Percentiles rank a stretch among this genome's conserved stretches.
Conservation (phyloP, 2,329 filamentous ascomycete genomes). For the Hymenoscyphus repandus region DNA sequence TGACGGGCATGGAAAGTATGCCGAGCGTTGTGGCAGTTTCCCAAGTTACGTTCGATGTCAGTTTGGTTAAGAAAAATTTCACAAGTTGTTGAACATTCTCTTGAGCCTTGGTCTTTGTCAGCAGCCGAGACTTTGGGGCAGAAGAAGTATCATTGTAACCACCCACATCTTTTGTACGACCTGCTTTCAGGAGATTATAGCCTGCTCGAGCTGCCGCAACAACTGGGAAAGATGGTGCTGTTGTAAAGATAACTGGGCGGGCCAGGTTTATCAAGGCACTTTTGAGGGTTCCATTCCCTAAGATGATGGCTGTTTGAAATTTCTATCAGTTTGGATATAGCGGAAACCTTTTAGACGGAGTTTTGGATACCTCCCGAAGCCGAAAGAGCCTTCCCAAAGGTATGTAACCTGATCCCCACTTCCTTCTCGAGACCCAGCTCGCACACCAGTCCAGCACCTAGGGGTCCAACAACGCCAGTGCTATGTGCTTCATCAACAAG, state of each 20-base stretch:
- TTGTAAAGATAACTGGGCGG: conserved; percentile 35
- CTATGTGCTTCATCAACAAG: conserved; percentile 50
- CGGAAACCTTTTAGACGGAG: conserved; percentile 25
- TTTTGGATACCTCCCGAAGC: conserved; percentile 23
- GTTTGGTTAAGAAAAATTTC: not conserved
- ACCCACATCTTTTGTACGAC: not conserved
- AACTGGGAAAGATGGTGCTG: conserved; percentile 34
- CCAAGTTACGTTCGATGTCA: not conserved
- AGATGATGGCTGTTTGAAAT: not conserved
- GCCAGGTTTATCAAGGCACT: not conserved
- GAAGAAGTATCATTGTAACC: not conserved
- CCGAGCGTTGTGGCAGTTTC: not conserved
- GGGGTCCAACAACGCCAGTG: conserved; percentile 41
- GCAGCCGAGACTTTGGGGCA: no score
- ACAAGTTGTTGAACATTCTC: not conserved
- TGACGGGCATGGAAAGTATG: not conserved
- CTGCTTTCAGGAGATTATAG: conserved; percentile 20
- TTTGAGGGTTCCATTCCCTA: not conserved
- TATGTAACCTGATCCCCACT: conserved; percentile 46
- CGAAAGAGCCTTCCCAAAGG: conserved; percentile 45
- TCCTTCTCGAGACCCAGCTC: conserved; percentile 42
- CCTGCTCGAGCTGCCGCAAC: conserved; percentile 32
- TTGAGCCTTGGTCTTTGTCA: not conserved
- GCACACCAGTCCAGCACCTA: conserved; percentile 42
- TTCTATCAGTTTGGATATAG: not conserved